Evolutionary conservation across 805 yeast genomes (phyloP), one percentile per base, ranked within the genome.

Genomic region (Kodamaea sagamina): DNA sequence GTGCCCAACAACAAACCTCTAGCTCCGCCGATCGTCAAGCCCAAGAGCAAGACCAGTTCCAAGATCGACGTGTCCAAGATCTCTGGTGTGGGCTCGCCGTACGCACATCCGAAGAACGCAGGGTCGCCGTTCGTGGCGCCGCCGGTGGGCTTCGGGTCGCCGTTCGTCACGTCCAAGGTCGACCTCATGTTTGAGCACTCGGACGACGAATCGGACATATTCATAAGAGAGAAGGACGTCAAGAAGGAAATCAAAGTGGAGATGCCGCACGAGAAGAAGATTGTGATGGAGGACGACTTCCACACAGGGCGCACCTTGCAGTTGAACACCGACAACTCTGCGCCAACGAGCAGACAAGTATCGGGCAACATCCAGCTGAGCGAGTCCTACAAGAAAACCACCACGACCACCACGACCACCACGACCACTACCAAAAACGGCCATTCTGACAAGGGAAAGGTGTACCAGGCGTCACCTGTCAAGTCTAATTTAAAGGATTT

Each of bases 1-100:
- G 32, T 42, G 7, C 45, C 45, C n/a, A 36, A 42, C 34, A 42
- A 42, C 38, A 42, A 42, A 31, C 41, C 45, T 10, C 32, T 42
- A 9, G 38, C 38, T 2, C 45, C 45, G 3, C 45, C 45, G 4
- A 42, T 42, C n/a, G 43, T 40, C 10, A 37, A 22, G 18, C 19
- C 34, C 4, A 29, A 29, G 34, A 29, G 34, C 25, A 26, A 37
- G 12, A 35, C 12, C 34, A 29, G 27, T 10, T 40, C 43, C 21
- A 40, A 40, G 34, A 32, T 19, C 15, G 35, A 32, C 16, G 26
- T 22, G 12, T 19, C 36, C 8, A 32, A 16, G 11, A 32, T 21
- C 12, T 25, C 21, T 8, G 41, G 32, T 12, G 24, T 16, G 12
- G 38, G 27, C 17, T 16, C 43, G 8, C 28, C 44, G 24, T 32